Conservation (phyloP, 352 stramenopile species). For the Phytophthora pini region DNA sequence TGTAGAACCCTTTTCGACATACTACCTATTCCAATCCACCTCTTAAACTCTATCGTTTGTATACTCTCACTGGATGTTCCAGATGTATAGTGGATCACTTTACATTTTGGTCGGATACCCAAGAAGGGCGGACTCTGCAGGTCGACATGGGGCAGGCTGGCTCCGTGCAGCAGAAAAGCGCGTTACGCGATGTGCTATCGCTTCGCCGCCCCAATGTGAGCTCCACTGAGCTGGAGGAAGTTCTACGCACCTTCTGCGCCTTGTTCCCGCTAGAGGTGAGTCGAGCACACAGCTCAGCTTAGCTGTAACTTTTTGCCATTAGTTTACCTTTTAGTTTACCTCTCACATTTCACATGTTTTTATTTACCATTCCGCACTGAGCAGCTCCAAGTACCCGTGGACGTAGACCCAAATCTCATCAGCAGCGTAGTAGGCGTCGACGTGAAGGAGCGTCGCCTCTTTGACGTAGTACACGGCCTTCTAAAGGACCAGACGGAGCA, state of each 20-base stretch:
- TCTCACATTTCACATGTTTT: conserved; percentile 20
- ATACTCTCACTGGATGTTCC: background rate
- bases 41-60: background rate
- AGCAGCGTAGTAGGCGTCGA: conserved; percentile 47
- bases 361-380: conserved; percentile 8
- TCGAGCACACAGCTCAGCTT: background rate
- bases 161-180: conserved; percentile 82
- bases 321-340: conserved; percentile 11
- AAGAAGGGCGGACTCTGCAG: background rate
- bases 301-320: background rate
- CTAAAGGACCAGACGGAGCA: conserved; percentile 71
- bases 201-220: conserved; percentile 60
- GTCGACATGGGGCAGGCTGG: conserved; percentile 74
- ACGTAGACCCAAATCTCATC: conserved; percentile 37
- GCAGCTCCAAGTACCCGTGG: conserved; percentile 27
- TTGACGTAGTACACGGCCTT: conserved; percentile 74
- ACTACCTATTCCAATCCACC: background rate
- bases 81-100: conserved; percentile 7
- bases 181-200: conserved; percentile 74
- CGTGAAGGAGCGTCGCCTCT: conserved; percentile 82
- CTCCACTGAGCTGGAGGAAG: conserved; percentile 56
- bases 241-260: conserved; percentile 74
- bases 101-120: conserved; percentile 18
- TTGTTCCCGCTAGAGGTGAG: conserved; percentile 77
- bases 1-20: background rate